phyloP scores from a whole-genome alignment of 768 basidiomycete genomes.

The Gloeopeniophorella convolvens region DNA sequence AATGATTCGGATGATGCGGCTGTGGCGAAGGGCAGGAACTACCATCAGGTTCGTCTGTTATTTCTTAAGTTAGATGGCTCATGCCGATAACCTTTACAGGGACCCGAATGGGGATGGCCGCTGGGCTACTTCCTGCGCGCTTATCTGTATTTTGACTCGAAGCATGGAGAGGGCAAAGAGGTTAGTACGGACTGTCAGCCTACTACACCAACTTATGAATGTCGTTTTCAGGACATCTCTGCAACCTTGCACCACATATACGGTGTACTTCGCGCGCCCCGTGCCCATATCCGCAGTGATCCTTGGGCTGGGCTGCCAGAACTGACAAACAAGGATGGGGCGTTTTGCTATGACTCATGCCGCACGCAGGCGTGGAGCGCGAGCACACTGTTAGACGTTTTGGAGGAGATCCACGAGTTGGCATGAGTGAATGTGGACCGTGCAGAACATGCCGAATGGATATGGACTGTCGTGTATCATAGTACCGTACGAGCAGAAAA shows the following conservation, averaged over 20 bases:
- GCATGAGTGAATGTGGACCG: neutral
- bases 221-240: conserved; percentile 46
- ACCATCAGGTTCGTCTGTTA: conserved; percentile 63
- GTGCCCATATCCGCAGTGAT: conserved; percentile 69
- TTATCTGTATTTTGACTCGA: conserved; percentile 81
- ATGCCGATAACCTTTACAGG: conserved; percentile 38
- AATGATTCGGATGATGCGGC: conserved; percentile 82
- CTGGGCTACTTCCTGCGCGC: conserved; percentile 93
- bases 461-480: too few relatives aligned
- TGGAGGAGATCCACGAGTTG: conserved; percentile 62
- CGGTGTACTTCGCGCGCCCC: conserved; percentile 59
- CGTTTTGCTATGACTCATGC: conserved; percentile 83
- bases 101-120: conserved; percentile 95
- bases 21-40: conserved; percentile 91
- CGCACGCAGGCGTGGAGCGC: conserved; percentile 95
- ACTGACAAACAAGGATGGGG: conserved; percentile 80
- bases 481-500: neutral
- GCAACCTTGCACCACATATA: conserved; percentile 79
- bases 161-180: conserved; percentile 57
- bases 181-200: conserved; percentile 30
- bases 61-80: neutral
- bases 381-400: conserved; percentile 84
- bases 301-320: conserved; percentile 95
- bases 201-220: conserved; percentile 5
- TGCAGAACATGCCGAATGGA: neutral